A percentile compares a stretch with the other conserved stretches of the same genome.
phyloP scores from a whole-genome alignment of 1,284 basidiomycete species.

The Boletellus deceptivus region DNA sequence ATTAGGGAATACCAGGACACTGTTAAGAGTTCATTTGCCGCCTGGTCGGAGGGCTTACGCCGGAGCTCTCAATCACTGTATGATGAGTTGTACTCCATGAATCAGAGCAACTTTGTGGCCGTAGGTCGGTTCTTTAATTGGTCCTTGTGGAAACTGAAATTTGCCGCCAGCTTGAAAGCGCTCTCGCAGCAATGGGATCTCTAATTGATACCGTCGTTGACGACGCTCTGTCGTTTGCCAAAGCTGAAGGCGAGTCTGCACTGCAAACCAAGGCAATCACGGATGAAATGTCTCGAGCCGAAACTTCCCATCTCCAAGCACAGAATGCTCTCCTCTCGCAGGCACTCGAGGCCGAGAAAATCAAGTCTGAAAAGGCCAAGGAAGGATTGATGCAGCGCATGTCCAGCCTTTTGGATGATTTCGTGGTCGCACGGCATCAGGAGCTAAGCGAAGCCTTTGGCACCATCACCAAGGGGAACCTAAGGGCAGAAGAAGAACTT shows the following conservation, averaged over 20 bases:
- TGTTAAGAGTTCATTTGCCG: conserved; percentile 50
- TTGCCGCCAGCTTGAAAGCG: conserved; percentile 47
- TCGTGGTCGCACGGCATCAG: conserved; percentile 66
- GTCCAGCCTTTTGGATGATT: conserved; percentile 68
- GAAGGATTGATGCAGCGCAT: conserved; percentile 73
- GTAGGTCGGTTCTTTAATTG: conserved; percentile 33
- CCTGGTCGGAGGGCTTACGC: conserved; percentile 55
- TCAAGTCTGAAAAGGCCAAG: conserved; percentile 63
- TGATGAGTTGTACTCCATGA: conserved; percentile 43
- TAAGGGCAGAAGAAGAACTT: conserved; percentile 51
- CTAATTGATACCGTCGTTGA: conserved; percentile 61
- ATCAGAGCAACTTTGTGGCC: conserved; percentile 43
- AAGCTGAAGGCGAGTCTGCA: conserved; percentile 52
- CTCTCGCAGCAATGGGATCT: conserved; percentile 48
- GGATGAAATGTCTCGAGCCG: conserved; percentile 51
- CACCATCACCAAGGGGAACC: conserved; percentile 55
- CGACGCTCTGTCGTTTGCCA: conserved; percentile 58
- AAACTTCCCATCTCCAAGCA: conserved; percentile 63
- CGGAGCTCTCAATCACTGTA: conserved; percentile 48
- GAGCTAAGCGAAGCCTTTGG: conserved; percentile 63
- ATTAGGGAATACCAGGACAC: conserved; percentile 53
- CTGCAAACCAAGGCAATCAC: conserved; percentile 51
- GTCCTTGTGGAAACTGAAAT: not conserved
- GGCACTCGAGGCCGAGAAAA: conserved; percentile 66
- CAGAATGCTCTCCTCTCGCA: conserved; percentile 71